Conservation (phyloP, 257 asterid genomes). For the Avicennia marina region DNA sequence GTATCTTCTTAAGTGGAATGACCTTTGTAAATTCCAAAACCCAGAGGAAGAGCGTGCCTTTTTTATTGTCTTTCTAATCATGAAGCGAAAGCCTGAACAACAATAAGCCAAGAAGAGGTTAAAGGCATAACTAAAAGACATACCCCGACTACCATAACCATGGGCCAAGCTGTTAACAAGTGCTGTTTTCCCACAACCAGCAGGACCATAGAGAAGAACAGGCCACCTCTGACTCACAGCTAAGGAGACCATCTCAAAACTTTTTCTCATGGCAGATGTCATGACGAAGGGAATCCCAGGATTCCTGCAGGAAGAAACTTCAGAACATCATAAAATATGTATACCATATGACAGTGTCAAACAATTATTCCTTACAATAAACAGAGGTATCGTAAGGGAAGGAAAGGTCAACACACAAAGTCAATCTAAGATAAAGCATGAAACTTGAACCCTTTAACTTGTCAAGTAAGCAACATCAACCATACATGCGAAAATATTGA, state of each 20-base stretch:
- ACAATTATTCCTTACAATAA: neutral
- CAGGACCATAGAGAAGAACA: slow-evolving; percentile 89
- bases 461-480: no score
- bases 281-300: slow-evolving; percentile 53
- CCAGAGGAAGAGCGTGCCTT: neutral
- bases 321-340: slow-evolving; percentile 9
- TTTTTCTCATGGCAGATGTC: slow-evolving; percentile 56
- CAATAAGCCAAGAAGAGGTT: slow-evolving; percentile 1
- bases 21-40: no score
- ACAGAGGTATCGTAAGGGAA: neutral
- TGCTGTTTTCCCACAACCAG: slow-evolving; percentile 92
- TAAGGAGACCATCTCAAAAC: slow-evolving; percentile 74
- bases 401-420: neutral
- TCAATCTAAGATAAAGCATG: neutral
- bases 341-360: neutral
- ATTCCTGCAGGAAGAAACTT: slow-evolving; percentile 35
- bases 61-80: neutral
- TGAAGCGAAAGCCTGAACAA: neutral
- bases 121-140: slow-evolving; percentile 4
- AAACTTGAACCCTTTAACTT: no score
- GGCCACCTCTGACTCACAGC: slow-evolving; percentile 96
- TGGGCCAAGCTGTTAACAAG: slow-evolving; percentile 60
- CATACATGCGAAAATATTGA: neutral
- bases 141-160: slow-evolving; percentile 62
- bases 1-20: no score